phyloP scores from a whole-genome alignment of 768 basidiomycete genomes.

The Gloeopeniophorella convolvens region DNA sequence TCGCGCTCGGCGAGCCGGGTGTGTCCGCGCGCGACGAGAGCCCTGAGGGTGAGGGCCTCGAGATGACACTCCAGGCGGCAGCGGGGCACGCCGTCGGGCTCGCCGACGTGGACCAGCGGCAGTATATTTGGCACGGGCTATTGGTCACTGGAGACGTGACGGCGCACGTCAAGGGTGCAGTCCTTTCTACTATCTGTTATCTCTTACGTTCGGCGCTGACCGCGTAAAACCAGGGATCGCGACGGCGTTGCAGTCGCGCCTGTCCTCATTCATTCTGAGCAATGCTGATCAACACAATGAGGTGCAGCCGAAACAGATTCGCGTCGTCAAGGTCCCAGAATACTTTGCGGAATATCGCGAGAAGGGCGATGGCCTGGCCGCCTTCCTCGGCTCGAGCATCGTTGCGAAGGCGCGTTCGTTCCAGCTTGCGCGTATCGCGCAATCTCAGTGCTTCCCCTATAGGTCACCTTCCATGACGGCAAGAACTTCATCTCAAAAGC shows the following conservation, averaged over 20 bases:
- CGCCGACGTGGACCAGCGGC: slow-evolving; percentile 58
- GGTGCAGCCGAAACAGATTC: slow-evolving; percentile 60
- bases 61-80: slow-evolving; percentile 55
- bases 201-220: slow-evolving; percentile 4
- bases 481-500: slow-evolving; percentile 73
- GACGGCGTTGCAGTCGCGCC: slow-evolving; percentile 60
- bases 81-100: slow-evolving; percentile 57
- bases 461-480: slow-evolving; percentile 76
- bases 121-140: slow-evolving; percentile 70
- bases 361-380: slow-evolving; percentile 72
- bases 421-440: background rate
- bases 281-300: slow-evolving; percentile 62
- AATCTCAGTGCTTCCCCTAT: slow-evolving; percentile 5
- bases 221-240: slow-evolving; percentile 28
- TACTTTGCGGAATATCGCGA: slow-evolving; percentile 90
- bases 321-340: slow-evolving; percentile 67
- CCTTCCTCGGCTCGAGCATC: slow-evolving; percentile 78
- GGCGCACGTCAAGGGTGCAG: slow-evolving; percentile 61
- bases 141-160: slow-evolving; percentile 78
- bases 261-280: slow-evolving; percentile 54
- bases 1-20: slow-evolving; percentile 31
- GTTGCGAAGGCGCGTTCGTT: slow-evolving; percentile 61
- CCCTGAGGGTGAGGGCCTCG: slow-evolving; percentile 24
- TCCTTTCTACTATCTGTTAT: background rate
- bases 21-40: slow-evolving; percentile 5